Percentiles rank a stretch among this genome's conserved stretches.
Evolutionary conservation across 352 stramenopile species (phyloP).

Genomic region (Phytophthora uliginosa): DNA sequence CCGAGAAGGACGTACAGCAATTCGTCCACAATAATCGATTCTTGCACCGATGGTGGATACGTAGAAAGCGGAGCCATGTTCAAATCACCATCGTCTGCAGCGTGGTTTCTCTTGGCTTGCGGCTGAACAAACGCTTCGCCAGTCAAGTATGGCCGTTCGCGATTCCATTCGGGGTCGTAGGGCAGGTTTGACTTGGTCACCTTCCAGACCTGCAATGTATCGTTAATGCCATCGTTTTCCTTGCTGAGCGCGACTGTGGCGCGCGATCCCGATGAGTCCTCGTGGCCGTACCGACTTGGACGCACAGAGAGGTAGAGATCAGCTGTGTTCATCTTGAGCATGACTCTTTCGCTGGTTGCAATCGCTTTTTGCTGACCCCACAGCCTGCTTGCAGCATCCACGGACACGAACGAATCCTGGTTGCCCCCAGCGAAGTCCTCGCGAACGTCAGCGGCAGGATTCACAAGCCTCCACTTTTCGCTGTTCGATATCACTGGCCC

Average conservation of each 20-base stretch:
- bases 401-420: constrained; percentile 50
- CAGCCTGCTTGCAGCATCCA: constrained; percentile 50
- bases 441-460: constrained; percentile 44
- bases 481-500: constrained; percentile 79
- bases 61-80: constrained; percentile 77
- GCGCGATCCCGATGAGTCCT: constrained; percentile 12
- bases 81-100: constrained; percentile 47
- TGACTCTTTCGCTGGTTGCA: constrained; percentile 76
- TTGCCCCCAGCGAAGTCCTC: constrained; percentile 36
- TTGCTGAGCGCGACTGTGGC: constrained; percentile 54
- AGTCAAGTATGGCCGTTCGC: constrained; percentile 83
- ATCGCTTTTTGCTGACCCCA: constrained; percentile 74
- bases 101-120: constrained; percentile 53
- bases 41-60: constrained; percentile 80
- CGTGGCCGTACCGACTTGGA: constrained; percentile 24
- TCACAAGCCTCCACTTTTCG: constrained; percentile 86
- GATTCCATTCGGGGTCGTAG: constrained; percentile 89
- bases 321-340: constrained; percentile 74
- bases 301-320: constrained; percentile 67
- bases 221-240: constrained; percentile 58
- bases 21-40: constrained; percentile 87
- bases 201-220: constrained; percentile 80
- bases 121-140: constrained; percentile 68
- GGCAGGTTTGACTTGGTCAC: constrained; percentile 90
- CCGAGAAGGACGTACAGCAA: constrained; percentile 85